A percentile compares a stretch with the other conserved stretches of the same genome.
Conservation (phyloP, 345 rosid genomes). For the Xanthoceras sorbifolium region DNA sequence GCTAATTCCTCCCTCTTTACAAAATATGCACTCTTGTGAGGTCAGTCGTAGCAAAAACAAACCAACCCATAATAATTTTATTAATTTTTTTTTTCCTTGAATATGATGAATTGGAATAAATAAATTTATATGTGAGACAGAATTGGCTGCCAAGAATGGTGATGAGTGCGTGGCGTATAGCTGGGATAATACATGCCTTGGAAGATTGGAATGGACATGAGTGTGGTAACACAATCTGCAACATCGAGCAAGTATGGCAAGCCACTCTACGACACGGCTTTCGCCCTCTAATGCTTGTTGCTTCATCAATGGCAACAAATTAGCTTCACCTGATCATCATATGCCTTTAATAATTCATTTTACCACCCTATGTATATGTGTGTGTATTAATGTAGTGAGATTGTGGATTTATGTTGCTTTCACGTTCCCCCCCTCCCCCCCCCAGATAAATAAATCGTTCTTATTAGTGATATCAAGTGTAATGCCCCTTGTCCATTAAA, state of each 20-base stretch:
- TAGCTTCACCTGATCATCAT: not conserved
- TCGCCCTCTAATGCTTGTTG: slow-evolving; percentile 33
- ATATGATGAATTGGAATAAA: too few species aligned
- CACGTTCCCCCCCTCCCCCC: too few species aligned
- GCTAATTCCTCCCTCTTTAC: slow-evolving; percentile 47
- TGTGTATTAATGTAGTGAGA: too few species aligned
- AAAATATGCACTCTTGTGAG: slow-evolving; percentile 66
- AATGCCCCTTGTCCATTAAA: not conserved
- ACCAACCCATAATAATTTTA: too few species aligned
- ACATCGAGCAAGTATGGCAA: slow-evolving; percentile 44
- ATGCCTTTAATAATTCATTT: not conserved
- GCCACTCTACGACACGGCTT: slow-evolving; percentile 56
- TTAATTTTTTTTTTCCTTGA: too few species aligned
- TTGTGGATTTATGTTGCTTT: too few species aligned
- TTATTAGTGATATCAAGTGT: too few species aligned
- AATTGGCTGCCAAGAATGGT: slow-evolving; percentile 43
- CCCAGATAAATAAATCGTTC: too few species aligned
- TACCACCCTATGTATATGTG: too few species aligned
- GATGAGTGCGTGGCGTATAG: slow-evolving; percentile 63
- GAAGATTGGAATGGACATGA: slow-evolving; percentile 55
- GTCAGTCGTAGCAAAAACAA: slow-evolving; percentile 29
- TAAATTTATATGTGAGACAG: slow-evolving; percentile 36
- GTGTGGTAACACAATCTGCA: slow-evolving; percentile 40
- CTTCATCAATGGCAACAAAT: not conserved
- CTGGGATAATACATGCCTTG: slow-evolving; percentile 54